Conservation (phyloP, 2,329 filamentous ascomycete genomes). For the Lasiodiplodia sp. region DNA sequence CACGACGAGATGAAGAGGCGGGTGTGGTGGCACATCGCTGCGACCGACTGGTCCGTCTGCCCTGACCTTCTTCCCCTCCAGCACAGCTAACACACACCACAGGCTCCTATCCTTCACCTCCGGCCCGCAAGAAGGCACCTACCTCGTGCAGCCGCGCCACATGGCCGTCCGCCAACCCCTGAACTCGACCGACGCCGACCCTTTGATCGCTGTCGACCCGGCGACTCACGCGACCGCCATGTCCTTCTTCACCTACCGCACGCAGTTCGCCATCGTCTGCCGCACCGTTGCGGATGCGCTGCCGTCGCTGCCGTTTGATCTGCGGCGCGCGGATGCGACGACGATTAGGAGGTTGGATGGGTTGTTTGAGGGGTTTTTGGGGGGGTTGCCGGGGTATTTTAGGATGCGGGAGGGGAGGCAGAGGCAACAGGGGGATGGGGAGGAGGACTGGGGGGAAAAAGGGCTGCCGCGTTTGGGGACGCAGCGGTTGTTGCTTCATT, state of each 20-base stretch:
- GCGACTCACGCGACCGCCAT: slow-evolving; percentile 45
- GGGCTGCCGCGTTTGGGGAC: background rate
- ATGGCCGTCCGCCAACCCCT: slow-evolving; percentile 49
- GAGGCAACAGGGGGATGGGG: too few species aligned
- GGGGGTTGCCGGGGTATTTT: background rate
- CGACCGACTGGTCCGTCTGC: slow-evolving; percentile 45
- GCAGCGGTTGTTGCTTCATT: background rate
- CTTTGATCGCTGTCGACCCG: background rate
- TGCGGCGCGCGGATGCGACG: slow-evolving; percentile 8
- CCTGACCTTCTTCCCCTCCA: too few species aligned
- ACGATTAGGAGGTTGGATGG: background rate
- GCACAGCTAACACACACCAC: background rate
- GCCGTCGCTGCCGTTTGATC: slow-evolving; percentile 34
- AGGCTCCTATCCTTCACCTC: slow-evolving; percentile 31
- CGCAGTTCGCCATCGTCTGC: slow-evolving; percentile 39
- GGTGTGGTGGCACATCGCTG: slow-evolving; percentile 52
- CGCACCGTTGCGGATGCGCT: slow-evolving; percentile 47
- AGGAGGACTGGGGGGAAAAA: too few species aligned
- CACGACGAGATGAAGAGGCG: slow-evolving; percentile 47
- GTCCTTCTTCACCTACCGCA: slow-evolving; percentile 48
- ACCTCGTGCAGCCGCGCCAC: slow-evolving; percentile 47
- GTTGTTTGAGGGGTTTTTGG: background rate
- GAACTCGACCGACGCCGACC: slow-evolving; percentile 45
- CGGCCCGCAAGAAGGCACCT: slow-evolving; percentile 43
- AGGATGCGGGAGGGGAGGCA: background rate